A percentile compares a stretch with the other conserved stretches of the same genome.
Conservation (phyloP, 2,329 filamentous ascomycete species). For the Sporothrix luriei region DNA sequence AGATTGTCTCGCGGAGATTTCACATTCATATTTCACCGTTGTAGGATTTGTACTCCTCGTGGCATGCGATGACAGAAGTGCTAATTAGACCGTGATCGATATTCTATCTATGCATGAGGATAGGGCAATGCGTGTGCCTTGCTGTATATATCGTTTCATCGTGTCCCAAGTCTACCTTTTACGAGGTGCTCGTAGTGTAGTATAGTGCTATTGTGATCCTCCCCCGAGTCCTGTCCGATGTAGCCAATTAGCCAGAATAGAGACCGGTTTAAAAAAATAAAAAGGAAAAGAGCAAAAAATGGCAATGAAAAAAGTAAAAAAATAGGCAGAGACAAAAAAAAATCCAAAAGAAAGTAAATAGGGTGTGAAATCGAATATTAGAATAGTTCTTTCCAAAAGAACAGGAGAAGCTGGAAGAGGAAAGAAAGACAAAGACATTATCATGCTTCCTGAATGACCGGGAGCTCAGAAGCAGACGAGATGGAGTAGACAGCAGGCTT, state of each 20-base stretch:
- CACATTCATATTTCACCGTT: not conserved
- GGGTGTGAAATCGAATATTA: conserved; percentile 1
- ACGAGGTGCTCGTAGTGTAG: not conserved
- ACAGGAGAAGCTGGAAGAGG: not conserved
- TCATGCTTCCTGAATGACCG: conserved; percentile 32
- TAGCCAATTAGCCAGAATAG: not conserved
- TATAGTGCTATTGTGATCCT: conserved; percentile 18
- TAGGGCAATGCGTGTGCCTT: not conserved
- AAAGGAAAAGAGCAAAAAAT: not conserved
- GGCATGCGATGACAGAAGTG: not conserved
- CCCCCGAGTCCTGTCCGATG: not conserved
- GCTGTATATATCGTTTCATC: conserved; percentile 43
- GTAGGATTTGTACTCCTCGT: not conserved
- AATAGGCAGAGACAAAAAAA: not conserved
- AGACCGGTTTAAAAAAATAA: not conserved
- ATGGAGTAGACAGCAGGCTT: not conserved
- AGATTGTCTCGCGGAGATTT: conserved; percentile 12
- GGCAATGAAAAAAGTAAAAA: not conserved
- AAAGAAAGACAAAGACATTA: not conserved
- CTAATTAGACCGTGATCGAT: not conserved
- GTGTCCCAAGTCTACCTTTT: conserved; percentile 1
- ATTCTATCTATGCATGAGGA: conserved; percentile 5
- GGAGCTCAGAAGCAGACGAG: conserved; percentile 15
- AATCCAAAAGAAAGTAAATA: not conserved
- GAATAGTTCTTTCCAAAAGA: conserved; percentile 1